Base-by-base conservation (phyloP, 2,329 filamentous ascomycete species). In the Pezizomycotina sp. region DNA sequence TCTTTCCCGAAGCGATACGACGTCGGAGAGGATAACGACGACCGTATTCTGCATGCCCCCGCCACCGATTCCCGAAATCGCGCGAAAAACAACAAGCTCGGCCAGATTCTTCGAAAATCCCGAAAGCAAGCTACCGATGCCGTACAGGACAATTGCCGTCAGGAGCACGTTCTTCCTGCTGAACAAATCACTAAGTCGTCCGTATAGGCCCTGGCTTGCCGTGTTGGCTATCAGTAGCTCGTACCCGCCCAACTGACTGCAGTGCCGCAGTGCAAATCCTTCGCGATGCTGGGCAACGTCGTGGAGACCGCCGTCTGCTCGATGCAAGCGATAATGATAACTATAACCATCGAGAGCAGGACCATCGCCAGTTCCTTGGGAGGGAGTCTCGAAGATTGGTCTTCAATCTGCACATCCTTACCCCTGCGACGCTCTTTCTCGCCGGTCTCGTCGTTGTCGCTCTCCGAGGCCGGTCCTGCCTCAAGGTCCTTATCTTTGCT, bases 161-260 rank as follows among this genome's bases (percentile, higher is more conserved):
- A 76, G 50, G 33, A 69, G 66, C 5, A 75, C 60, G 5, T 62
- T 59, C 51, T 74, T 74, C 12, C 71, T 62, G 13, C 69, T 69
- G 32, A 73, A 63, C 1, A 74, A 65, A 52, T 74, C 69, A 1
- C 69, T 72, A 3, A 74, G 48, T 2, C 69, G 62, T 13, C 71
- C 71, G 50, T 75, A 75, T 0, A 77, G 60, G 41, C 74, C 68
- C 45, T 72, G 71, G 45, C 75, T 76, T 21, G 68, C 65, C 0
- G 72, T 74, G 40, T 66, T 68, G 19, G 65, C 65, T 28, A 71
- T 63, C 27, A 71, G 52, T n/a, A n/a, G n/a, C n/a, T n/a, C n/a
- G n/a, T n/a, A n/a, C n/a, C n/a, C n/a, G n/a, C n/a, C n/a, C n/a
- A n/a, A n/a, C n/a, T n/a, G n/a, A n/a, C n/a, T n/a, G n/a, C n/a